These are phyloP conservation scores for Talaromyces sp. DNA, from an alignment of 2,329 filamentous ascomycete species.

Conservation along the genomic window DNA sequence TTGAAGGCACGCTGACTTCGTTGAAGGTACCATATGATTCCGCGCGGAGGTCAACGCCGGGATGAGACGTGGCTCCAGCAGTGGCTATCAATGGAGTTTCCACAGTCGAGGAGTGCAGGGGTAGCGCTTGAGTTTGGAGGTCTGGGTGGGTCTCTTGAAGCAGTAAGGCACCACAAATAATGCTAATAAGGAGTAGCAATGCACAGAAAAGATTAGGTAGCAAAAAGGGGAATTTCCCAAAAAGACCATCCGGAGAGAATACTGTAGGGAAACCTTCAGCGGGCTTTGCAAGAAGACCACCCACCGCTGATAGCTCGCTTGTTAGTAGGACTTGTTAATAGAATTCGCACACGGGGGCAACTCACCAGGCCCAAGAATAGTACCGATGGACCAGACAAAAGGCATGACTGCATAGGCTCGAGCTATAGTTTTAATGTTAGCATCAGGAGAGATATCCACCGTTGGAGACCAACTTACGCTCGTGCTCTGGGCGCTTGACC, in stretches of 20 bases:
- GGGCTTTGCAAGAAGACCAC: slow-evolving; percentile 78
- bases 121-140: slow-evolving; percentile 52
- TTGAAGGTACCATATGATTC: slow-evolving; percentile 75
- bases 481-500: slow-evolving; percentile 75
- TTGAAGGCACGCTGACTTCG: slow-evolving; percentile 48
- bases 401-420: slow-evolving; percentile 88
- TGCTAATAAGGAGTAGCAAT: slow-evolving; percentile 67
- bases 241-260: slow-evolving; percentile 64
- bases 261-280: slow-evolving; percentile 63
- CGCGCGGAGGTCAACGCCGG: slow-evolving; percentile 65
- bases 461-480: slow-evolving; percentile 58
- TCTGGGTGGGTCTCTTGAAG: slow-evolving; percentile 87
- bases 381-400: slow-evolving; percentile 87
- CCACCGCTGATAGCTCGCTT: slow-evolving; percentile 54
- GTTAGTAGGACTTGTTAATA: slow-evolving; percentile 10
- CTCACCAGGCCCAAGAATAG: slow-evolving; percentile 68
- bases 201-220: slow-evolving; percentile 86
- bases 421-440: slow-evolving; percentile 42
- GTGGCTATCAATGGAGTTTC: slow-evolving; percentile 71
- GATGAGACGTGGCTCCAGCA: slow-evolving; percentile 66
- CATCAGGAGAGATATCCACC: not conserved
- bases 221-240: slow-evolving; percentile 76
- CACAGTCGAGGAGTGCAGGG: slow-evolving; percentile 39
- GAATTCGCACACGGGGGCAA: not conserved
- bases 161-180: slow-evolving; percentile 71